Percentiles rank a stretch among this genome's conserved stretches.
phyloP scores from a whole-genome alignment of 2,329 filamentous ascomycete species.

The Verticillium nubilum region DNA sequence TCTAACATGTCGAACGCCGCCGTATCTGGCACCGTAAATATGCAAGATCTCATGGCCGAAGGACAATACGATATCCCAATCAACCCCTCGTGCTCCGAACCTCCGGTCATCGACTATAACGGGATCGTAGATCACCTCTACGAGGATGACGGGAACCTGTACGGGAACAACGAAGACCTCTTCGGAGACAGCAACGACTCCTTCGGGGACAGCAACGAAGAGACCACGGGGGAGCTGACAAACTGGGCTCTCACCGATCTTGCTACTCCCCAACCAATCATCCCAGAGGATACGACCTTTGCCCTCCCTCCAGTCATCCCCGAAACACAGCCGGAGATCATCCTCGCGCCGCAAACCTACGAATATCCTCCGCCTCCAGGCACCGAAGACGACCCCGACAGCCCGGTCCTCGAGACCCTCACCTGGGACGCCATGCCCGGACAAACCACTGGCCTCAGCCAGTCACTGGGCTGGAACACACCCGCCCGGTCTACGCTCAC shows the following conservation, averaged over 20 bases:
- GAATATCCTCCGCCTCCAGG: background rate
- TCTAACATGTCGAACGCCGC: background rate
- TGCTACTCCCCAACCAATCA: background rate
- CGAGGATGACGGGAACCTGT: background rate
- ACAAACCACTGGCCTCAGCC: background rate
- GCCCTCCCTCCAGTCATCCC: background rate
- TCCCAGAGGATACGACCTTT: background rate
- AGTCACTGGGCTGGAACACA: background rate
- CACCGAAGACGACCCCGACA: background rate
- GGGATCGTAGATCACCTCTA: too few relatives aligned
- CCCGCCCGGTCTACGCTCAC: background rate
- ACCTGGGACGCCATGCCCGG: background rate
- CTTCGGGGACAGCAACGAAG: background rate
- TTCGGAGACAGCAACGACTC: background rate
- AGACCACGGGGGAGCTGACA: background rate
- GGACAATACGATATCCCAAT: too few relatives aligned
- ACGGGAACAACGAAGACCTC: background rate
- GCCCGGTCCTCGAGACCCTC: background rate
- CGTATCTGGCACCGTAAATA: background rate
- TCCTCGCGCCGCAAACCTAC: background rate
- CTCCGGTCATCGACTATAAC: too few relatives aligned
- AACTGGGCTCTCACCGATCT: background rate
- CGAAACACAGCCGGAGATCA: background rate
- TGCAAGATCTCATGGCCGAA: background rate
- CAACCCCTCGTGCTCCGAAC: too few relatives aligned